A percentile compares a stretch with the other conserved stretches of the same genome.
These are phyloP conservation scores for Phytopythium mirpurense DNA, from an alignment of 352 stramenopile species.

Conservation along the genomic window DNA sequence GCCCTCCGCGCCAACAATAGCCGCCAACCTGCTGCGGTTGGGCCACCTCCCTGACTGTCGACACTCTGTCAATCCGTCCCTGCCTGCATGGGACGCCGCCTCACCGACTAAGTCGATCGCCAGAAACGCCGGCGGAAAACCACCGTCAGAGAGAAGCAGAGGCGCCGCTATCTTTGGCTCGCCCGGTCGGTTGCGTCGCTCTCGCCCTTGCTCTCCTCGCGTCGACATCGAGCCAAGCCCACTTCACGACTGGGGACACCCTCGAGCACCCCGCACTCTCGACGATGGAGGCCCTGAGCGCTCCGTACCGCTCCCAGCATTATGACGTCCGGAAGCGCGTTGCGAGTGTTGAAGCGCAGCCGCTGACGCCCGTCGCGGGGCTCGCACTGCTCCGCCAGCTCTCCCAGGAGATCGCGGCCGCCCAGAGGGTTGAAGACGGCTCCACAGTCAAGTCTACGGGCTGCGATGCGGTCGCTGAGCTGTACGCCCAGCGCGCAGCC, in stretches of 20 bases:
- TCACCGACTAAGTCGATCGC: not conserved
- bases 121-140: not conserved
- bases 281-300: not conserved
- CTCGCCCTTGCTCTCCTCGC: not conserved
- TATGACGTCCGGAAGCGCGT: not conserved
- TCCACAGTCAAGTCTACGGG: not conserved
- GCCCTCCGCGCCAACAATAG: not conserved
- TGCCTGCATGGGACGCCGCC: not conserved
- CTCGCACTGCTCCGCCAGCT: constrained; percentile 4
- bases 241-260: not conserved
- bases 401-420: not conserved
- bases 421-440: not conserved
- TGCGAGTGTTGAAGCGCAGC: no score
- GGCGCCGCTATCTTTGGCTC: not conserved
- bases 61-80: not conserved
- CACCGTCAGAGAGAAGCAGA: not conserved
- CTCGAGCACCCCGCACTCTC: not conserved
- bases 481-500: constrained; percentile 33
- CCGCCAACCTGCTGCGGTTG: no score
- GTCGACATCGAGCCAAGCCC: not conserved
- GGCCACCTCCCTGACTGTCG: not conserved
- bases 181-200: not conserved
- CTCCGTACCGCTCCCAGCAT: not conserved
- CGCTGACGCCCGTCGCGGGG: not conserved
- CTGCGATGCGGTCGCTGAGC: constrained; percentile 14